Percentiles rank a stretch among this genome's conserved stretches.
These are phyloP conservation scores for Diaporthe sp. DNA, from an alignment of 2,329 filamentous ascomycete species.

Conservation along the genomic window DNA sequence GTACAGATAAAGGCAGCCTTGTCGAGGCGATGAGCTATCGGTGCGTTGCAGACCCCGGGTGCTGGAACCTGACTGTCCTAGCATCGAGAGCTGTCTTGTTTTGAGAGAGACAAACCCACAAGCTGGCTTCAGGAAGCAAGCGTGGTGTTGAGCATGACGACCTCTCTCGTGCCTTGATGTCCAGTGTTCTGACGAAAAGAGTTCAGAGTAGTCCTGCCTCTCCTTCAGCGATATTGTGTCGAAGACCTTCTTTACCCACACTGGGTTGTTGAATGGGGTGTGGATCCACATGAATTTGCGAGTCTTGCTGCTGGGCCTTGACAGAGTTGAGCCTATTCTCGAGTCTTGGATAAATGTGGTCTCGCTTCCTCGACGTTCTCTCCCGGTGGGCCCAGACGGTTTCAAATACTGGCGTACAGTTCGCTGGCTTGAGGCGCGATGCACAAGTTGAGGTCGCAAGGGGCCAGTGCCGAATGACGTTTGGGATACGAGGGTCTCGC, in stretches of 20 bases:
- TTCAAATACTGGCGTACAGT: neutral
- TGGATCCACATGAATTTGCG: slow-evolving; percentile 67
- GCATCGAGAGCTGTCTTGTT: neutral
- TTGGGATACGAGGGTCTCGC: neutral
- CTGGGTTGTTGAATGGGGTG: slow-evolving; percentile 64
- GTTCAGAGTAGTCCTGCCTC: slow-evolving; percentile 50
- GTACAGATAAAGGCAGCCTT: slow-evolving; percentile 54
- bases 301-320: slow-evolving; percentile 41
- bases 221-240: slow-evolving; percentile 54
- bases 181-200: slow-evolving; percentile 64
- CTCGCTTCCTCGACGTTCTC: neutral
- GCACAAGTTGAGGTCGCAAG: neutral
- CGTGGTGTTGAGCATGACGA: slow-evolving; percentile 62
- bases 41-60: neutral
- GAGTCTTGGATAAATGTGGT: neutral
- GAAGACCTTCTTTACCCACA: slow-evolving; percentile 65
- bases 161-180: slow-evolving; percentile 61
- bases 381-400: neutral
- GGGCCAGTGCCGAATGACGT: neutral
- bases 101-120: slow-evolving; percentile 56
- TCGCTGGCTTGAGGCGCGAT: neutral
- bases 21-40: neutral
- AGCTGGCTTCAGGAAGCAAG: slow-evolving; percentile 62
- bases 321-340: neutral
- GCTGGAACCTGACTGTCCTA: neutral